These are phyloP conservation scores for Rickenella mellea DNA, from an alignment of 768 basidiomycete species.

Conservation along the genomic window DNA sequence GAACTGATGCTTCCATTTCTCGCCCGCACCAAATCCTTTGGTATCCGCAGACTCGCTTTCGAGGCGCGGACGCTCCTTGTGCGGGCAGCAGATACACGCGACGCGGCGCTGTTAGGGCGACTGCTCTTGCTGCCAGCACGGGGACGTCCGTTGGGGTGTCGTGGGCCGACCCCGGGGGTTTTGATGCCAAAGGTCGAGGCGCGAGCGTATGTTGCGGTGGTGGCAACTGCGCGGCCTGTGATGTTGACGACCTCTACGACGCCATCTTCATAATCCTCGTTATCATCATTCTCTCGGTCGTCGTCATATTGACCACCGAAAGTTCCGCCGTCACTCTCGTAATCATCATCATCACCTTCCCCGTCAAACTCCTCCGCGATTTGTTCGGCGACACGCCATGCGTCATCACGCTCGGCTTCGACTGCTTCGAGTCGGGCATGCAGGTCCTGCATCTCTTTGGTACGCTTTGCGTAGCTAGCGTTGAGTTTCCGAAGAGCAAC, in stretches of 20 bases:
- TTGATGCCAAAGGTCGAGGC: neutral
- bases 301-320: constrained; percentile 1
- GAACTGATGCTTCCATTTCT: too few species aligned
- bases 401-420: constrained; percentile 66
- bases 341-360: constrained; percentile 2
- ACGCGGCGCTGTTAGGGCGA: neutral
- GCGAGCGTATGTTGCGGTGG: constrained; percentile 22
- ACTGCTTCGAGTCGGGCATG: constrained; percentile 42
- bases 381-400: constrained; percentile 70
- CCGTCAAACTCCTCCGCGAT: constrained; percentile 67
- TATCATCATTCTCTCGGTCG: constrained; percentile 10
- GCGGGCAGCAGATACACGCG: constrained; percentile 52
- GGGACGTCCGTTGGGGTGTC: neutral
- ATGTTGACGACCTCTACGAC: constrained; percentile 25
- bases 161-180: neutral
- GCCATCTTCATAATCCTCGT: constrained; percentile 18
- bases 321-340: constrained; percentile 3
- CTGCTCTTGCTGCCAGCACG: neutral
- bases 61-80: constrained; percentile 55
- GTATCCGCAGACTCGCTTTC: constrained; percentile 58
- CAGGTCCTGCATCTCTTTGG: constrained; percentile 41
- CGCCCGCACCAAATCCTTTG: too few species aligned
- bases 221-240: constrained; percentile 27
- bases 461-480: constrained; percentile 59
- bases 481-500: constrained; percentile 77